Evolutionary conservation across 2,329 filamentous ascomycete genomes (phyloP).

Genomic region (Cordyceps farinosa): DNA sequence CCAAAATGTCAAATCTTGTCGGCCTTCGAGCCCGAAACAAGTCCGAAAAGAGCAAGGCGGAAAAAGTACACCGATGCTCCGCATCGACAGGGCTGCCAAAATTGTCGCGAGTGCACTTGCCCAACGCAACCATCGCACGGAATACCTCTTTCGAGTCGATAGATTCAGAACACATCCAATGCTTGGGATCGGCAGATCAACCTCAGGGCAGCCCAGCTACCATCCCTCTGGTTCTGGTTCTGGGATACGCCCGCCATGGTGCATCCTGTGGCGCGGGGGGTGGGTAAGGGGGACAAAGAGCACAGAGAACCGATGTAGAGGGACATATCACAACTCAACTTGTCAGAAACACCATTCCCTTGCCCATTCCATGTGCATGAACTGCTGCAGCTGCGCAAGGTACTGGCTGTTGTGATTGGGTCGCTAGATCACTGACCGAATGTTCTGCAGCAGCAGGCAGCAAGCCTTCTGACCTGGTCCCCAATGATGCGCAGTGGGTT

Average conservation of each 20-base stretch:
- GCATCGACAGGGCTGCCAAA: background rate
- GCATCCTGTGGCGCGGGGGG: background rate
- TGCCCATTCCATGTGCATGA: constrained; percentile 8
- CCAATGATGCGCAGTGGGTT: constrained; percentile 5
- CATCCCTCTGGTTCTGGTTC: background rate
- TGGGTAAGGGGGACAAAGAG: background rate
- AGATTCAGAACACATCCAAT: background rate
- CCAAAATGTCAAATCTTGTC: too few species aligned
- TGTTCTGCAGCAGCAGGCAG: constrained; percentile 12
- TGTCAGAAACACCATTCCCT: background rate
- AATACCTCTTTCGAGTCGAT: background rate
- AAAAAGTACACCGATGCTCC: background rate
- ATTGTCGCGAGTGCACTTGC: background rate
- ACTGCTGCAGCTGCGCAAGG: constrained; percentile 10
- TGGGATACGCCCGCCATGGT: constrained; percentile 1
- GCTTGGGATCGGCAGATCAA: constrained; percentile 6
- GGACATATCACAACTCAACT: constrained; percentile 3
- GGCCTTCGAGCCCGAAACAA: background rate
- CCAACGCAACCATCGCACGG: background rate
- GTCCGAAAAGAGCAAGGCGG: background rate
- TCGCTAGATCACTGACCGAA: constrained; percentile 13
- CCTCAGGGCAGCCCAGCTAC: background rate
- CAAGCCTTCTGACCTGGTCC: background rate
- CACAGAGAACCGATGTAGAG: background rate
- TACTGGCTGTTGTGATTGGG: constrained; percentile 8